Evolutionary conservation across 2,329 filamentous ascomycete species (phyloP).

Genomic region (Hypocreales sp.): DNA sequence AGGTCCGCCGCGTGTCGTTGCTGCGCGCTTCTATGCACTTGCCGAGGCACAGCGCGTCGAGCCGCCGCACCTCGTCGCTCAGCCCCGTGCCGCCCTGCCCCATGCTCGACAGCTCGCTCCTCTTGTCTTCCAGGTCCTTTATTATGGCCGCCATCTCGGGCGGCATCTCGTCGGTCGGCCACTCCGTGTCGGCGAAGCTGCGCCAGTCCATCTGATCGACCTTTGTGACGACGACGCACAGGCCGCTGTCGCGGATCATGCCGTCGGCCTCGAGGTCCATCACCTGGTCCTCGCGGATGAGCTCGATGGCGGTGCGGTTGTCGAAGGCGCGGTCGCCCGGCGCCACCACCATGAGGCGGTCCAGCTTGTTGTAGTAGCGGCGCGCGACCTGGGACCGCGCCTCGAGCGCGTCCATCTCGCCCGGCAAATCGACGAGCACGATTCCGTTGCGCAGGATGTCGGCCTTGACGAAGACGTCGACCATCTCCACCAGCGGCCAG

Average conservation of each 20-base stretch:
- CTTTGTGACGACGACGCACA: slow-evolving; percentile 5
- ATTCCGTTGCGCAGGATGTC: slow-evolving; percentile 5
- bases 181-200: slow-evolving; percentile 2
- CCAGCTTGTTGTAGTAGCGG: slow-evolving; percentile 2
- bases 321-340: slow-evolving; percentile 5
- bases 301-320: slow-evolving; percentile 5
- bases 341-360: slow-evolving; percentile 4
- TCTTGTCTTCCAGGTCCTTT: background rate
- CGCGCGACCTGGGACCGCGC: slow-evolving; percentile 3
- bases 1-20: background rate
- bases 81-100: background rate
- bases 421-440: slow-evolving; percentile 7
- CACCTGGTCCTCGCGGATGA: slow-evolving; percentile 3
- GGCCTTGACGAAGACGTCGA: slow-evolving; percentile 3
- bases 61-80: background rate
- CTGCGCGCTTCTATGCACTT: slow-evolving; percentile 6
- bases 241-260: slow-evolving; percentile 1
- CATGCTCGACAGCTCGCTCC: background rate
- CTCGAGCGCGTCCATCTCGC: slow-evolving; percentile 5
- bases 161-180: slow-evolving; percentile 1
- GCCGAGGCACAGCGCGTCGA: background rate
- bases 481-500: slow-evolving; percentile 6
- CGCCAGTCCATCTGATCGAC: slow-evolving; percentile 5
- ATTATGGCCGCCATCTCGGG: slow-evolving; percentile 1
- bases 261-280: slow-evolving; percentile 5